These are phyloP conservation scores for Dipodascus albidus DNA, from an alignment of 805 yeast genomes.

Conservation along the genomic window DNA sequence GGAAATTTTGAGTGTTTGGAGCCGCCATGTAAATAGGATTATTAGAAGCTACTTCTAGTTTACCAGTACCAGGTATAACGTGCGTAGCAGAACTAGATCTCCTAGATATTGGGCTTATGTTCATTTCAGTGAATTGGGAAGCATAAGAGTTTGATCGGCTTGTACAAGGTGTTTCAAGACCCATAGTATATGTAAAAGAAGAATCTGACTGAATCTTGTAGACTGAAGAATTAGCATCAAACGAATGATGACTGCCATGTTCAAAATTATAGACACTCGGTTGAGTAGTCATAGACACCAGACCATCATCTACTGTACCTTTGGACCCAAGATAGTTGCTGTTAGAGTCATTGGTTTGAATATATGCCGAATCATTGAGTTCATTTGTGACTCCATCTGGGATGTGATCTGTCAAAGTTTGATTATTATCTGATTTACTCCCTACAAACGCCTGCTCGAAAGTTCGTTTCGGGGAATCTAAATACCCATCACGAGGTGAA, in stretches of 20 bases:
- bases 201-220: neutral
- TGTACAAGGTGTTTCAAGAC: neutral
- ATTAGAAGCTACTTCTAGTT: neutral
- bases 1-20: neutral
- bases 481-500: neutral
- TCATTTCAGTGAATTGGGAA: neutral
- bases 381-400: too few relatives aligned
- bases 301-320: too few relatives aligned
- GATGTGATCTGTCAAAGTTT: too few relatives aligned
- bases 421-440: neutral
- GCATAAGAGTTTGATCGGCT: neutral
- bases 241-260: too few relatives aligned
- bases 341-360: too few relatives aligned
- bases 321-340: too few relatives aligned
- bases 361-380: too few relatives aligned
- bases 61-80: neutral
- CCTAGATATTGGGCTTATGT: neutral
- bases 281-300: too few relatives aligned
- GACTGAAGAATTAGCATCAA: neutral
- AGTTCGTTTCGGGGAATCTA: neutral
- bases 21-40: neutral
- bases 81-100: neutral
- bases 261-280: too few relatives aligned
- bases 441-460: neutral
- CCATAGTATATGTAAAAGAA: neutral